These are phyloP conservation scores for Gaeumannomyces sp. DNA, from an alignment of 2,329 filamentous ascomycete genomes.

Conservation along the genomic window DNA sequence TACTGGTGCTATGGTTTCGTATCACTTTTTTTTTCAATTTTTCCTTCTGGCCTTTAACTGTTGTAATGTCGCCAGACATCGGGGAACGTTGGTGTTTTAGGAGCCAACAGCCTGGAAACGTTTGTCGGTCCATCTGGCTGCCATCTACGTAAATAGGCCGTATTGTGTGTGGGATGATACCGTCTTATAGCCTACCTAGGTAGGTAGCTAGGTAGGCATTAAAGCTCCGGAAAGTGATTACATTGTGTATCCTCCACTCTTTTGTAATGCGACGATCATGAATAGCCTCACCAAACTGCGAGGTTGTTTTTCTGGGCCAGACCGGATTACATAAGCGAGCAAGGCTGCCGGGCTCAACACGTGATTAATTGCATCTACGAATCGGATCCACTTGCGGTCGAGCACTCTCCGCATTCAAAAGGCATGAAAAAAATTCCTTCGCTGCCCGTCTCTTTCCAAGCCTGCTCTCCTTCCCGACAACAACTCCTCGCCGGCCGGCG, in stretches of 20 bases:
- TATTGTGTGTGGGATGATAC: too few relatives aligned
- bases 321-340: neutral
- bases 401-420: neutral
- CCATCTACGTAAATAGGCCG: too few relatives aligned
- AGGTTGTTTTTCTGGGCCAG: neutral
- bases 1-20: neutral
- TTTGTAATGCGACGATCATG: neutral
- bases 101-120: neutral
- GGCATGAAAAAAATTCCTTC: neutral
- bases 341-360: neutral
- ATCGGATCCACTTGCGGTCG: neutral
- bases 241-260: too few relatives aligned
- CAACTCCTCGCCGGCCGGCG: neutral
- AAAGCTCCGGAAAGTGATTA: too few relatives aligned
- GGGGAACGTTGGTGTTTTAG: too few relatives aligned
- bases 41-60: too few relatives aligned
- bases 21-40: too few relatives aligned
- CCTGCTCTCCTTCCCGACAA: neutral
- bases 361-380: neutral
- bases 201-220: too few relatives aligned
- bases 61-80: too few relatives aligned
- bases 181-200: too few relatives aligned
- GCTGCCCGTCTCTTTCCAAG: neutral
- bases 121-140: neutral
- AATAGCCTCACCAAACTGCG: neutral